phyloP scores from a whole-genome alignment of 2,329 filamentous ascomycete species.

The Epichloe amarillans region DNA sequence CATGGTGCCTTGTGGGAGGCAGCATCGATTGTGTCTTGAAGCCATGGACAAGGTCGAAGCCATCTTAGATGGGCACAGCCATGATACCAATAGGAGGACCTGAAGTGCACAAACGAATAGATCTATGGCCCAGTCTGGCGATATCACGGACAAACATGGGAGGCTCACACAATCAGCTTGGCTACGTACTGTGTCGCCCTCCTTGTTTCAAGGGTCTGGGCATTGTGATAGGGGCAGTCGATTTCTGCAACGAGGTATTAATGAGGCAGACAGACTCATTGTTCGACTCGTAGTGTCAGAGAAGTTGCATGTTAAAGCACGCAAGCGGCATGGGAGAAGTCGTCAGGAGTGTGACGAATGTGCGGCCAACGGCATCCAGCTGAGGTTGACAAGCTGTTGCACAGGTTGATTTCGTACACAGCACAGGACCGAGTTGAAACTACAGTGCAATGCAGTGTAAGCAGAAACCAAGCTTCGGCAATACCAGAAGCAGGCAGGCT shows the following conservation, averaged over 20 bases:
- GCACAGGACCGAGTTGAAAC: conserved; percentile 1
- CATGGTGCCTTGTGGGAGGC: background rate
- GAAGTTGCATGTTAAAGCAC: background rate
- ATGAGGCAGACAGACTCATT: background rate
- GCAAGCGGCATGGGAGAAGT: background rate
- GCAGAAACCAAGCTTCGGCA: background rate
- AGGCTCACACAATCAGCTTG: background rate
- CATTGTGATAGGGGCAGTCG: background rate
- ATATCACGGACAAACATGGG: conserved; percentile 1
- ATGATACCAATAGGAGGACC: background rate
- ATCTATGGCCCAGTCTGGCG: background rate
- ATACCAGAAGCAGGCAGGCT: background rate
- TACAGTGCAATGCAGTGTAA: background rate
- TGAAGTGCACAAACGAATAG: background rate
- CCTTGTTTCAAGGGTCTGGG: background rate
- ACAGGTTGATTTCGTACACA: background rate
- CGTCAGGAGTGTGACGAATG: conserved; percentile 1
- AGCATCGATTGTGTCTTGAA: background rate
- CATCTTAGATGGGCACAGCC: background rate
- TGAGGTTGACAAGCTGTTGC: conserved; percentile 1
- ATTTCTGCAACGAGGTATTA: background rate
- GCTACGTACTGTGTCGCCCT: background rate
- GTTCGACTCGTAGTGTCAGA: background rate
- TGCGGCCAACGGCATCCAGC: background rate
- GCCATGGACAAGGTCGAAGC: background rate